These are phyloP conservation scores for Pichia cephalocereana DNA, from an alignment of 805 yeast species.

Conservation along the genomic window DNA sequence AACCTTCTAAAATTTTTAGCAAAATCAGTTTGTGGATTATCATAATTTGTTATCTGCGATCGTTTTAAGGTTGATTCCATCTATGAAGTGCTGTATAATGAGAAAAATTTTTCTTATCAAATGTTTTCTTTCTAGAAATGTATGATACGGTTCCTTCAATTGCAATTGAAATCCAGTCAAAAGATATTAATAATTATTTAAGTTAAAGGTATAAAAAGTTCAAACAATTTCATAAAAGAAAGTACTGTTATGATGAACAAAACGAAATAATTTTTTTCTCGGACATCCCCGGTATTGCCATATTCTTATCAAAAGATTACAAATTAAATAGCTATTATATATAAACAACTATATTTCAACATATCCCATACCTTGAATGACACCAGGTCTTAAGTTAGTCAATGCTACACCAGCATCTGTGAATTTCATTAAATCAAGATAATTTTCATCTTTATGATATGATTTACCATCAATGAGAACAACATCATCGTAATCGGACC, in stretches of 20 bases:
- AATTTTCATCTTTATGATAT: slow-evolving; percentile 49
- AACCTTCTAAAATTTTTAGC: slow-evolving; percentile 36
- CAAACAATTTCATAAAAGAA: too few relatives aligned
- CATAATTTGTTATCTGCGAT: not conserved
- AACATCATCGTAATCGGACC: slow-evolving; percentile 62
- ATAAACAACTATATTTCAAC: not conserved
- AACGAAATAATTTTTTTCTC: too few relatives aligned
- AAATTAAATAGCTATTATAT: not conserved
- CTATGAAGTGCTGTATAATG: too few relatives aligned
- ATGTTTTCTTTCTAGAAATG: too few relatives aligned
- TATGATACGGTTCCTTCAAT: too few relatives aligned
- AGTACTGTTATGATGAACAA: too few relatives aligned
- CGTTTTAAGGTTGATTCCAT: not conserved
- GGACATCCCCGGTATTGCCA: too few relatives aligned
- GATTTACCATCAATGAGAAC: slow-evolving; percentile 30
- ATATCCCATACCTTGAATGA: slow-evolving; percentile 41
- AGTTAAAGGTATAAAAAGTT: too few relatives aligned
- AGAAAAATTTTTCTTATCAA: too few relatives aligned
- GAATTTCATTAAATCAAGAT: slow-evolving; percentile 57
- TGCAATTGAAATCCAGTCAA: too few relatives aligned
- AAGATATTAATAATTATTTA: too few relatives aligned
- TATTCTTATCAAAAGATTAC: not conserved
- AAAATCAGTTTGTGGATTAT: slow-evolving; percentile 21
- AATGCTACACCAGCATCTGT: slow-evolving; percentile 57
- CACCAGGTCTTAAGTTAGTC: slow-evolving; percentile 59